These are phyloP conservation scores for Crithidia sp. DNA, from an alignment of 208 protist species.

Conservation along the genomic window DNA sequence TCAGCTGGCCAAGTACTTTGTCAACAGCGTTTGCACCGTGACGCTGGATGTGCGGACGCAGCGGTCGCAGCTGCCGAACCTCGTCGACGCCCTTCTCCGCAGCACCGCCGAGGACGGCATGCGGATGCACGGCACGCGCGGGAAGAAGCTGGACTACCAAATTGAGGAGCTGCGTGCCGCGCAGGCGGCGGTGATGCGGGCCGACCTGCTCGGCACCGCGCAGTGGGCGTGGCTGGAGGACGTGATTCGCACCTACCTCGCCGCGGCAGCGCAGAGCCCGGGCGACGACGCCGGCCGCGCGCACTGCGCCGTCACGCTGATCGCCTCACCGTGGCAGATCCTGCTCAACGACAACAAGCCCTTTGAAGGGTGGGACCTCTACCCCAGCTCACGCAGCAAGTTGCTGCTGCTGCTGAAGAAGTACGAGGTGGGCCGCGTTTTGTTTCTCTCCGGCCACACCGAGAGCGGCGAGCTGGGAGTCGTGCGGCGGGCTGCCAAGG, in stretches of 20 bases:
- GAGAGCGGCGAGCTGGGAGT: conserved; percentile 71
- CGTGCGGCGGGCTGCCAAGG: conserved; percentile 23
- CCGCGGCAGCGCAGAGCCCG: conserved; percentile 12
- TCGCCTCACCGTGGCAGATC: conserved; percentile 74
- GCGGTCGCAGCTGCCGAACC: conserved; percentile 30
- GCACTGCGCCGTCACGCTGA: conserved; percentile 67
- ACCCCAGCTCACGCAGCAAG: conserved; percentile 50
- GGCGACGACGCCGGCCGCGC: conserved; percentile 25
- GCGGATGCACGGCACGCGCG: conserved; percentile 6
- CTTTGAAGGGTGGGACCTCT: conserved; percentile 68
- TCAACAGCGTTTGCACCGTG: conserved; percentile 50
- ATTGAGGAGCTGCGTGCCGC: conserved; percentile 9
- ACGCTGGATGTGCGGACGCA: conserved; percentile 48
- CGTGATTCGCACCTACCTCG: conserved; percentile 35
- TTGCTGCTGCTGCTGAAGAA: conserved; percentile 62
- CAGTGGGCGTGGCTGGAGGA: conserved; percentile 89
- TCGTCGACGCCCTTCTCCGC: conserved; percentile 28
- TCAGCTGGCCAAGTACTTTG: conserved; percentile 30
- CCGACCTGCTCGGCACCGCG: conserved; percentile 67
- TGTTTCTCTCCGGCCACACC: conserved; percentile 84
- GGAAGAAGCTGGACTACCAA: not conserved
- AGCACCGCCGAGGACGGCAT: conserved; percentile 14
- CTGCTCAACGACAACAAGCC: conserved; percentile 81
- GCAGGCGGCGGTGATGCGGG: conserved; percentile 28
- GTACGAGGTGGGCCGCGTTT: conserved; percentile 46